Conservation (phyloP, 805 yeast species). For the Candida verbasci region DNA sequence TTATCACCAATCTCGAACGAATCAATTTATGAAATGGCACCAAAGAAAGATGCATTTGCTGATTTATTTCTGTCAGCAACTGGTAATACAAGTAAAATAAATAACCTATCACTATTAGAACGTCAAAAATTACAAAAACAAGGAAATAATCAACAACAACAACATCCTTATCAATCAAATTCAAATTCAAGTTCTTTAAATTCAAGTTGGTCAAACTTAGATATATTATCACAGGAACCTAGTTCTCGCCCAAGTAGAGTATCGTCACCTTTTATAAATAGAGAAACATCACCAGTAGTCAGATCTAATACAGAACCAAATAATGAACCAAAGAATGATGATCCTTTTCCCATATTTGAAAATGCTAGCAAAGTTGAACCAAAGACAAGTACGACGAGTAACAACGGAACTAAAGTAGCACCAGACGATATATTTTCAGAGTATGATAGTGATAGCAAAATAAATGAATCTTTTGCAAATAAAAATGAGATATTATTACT, state of each 20-base stretch:
- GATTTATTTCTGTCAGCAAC: slow-evolving; percentile 35
- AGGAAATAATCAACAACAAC: slow-evolving; percentile 4
- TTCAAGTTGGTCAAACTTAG: slow-evolving; percentile 31
- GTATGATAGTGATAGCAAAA: too few species aligned
- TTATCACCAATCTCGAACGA: too few species aligned
- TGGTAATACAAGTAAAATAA: slow-evolving; percentile 8
- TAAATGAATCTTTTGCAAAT: too few species aligned
- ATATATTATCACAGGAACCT: slow-evolving; percentile 19
- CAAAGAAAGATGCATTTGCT: slow-evolving; percentile 43
- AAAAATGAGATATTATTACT: slow-evolving; percentile 17
- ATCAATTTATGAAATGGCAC: slow-evolving; percentile 25
- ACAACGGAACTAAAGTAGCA: too few species aligned
- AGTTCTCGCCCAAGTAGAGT: background rate
- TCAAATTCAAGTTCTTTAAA: slow-evolving; percentile 19
- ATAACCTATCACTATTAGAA: slow-evolving; percentile 18
- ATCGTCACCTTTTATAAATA: slow-evolving; percentile 1
- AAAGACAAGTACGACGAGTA: background rate
- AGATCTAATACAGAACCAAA: too few species aligned
- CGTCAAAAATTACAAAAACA: slow-evolving; percentile 19
- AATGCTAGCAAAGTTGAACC: too few species aligned
- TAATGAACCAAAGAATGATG: too few species aligned
- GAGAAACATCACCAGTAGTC: slow-evolving; percentile 4
- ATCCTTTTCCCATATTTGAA: slow-evolving; percentile 11
- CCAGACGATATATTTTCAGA: too few species aligned
- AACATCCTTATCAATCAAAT: slow-evolving; percentile 18